A percentile compares a stretch with the other conserved stretches of the same genome.
These are phyloP conservation scores for Penicillium janthinellum DNA, from an alignment of 2,329 filamentous ascomycete species.

Conservation along the genomic window DNA sequence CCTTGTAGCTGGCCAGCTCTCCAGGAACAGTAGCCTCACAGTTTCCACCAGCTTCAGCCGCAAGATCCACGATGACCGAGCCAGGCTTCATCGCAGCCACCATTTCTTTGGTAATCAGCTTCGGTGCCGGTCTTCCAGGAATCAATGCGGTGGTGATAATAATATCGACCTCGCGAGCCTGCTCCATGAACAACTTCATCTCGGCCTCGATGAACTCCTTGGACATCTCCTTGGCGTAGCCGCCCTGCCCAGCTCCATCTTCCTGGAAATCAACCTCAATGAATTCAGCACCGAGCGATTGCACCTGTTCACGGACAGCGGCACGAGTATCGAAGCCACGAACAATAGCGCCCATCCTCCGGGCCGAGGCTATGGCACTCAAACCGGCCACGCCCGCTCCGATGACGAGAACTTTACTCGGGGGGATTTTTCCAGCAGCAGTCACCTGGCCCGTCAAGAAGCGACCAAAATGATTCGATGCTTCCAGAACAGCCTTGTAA, in stretches of 20 bases:
- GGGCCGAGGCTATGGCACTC: slow-evolving; percentile 83
- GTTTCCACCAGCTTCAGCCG: slow-evolving; percentile 85
- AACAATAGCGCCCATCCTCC: slow-evolving; percentile 84
- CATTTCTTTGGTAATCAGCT: slow-evolving; percentile 79
- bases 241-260: slow-evolving; percentile 79
- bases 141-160: slow-evolving; percentile 93
- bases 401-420: slow-evolving; percentile 87
- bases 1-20: slow-evolving; percentile 69
- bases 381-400: slow-evolving; percentile 87
- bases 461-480: slow-evolving; percentile 84
- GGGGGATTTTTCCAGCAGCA: slow-evolving; percentile 85
- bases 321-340: slow-evolving; percentile 88
- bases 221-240: slow-evolving; percentile 92
- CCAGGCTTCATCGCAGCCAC: slow-evolving; percentile 85
- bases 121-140: slow-evolving; percentile 79
- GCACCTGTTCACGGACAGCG: slow-evolving; percentile 85
- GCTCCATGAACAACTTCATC: slow-evolving; percentile 88
- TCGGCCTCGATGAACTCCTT: slow-evolving; percentile 91
- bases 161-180: slow-evolving; percentile 85
- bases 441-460: slow-evolving; percentile 90
- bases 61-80: slow-evolving; percentile 84
- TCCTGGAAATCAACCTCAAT: slow-evolving; percentile 84
- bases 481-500: slow-evolving; percentile 88
- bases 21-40: slow-evolving; percentile 79
- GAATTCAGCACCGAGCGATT: slow-evolving; percentile 87